These are phyloP conservation scores for Endoconidiophora laricicola DNA, from an alignment of 2,329 filamentous ascomycete genomes.

Conservation along the genomic window DNA sequence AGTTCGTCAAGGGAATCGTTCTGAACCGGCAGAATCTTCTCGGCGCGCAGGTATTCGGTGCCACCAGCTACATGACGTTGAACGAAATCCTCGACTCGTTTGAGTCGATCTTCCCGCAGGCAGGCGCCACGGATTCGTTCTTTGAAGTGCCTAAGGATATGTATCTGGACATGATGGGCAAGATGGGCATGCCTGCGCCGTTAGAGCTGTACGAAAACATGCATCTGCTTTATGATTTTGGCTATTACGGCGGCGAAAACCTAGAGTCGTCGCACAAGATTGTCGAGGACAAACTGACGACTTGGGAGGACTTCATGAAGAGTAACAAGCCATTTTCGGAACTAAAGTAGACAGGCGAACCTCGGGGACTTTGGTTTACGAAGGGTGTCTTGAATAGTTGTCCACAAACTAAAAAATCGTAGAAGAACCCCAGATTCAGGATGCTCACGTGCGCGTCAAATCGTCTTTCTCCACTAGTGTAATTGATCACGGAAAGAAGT, in stretches of 20 bases:
- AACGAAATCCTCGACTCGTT: slow-evolving; percentile 19
- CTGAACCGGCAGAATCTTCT: slow-evolving; percentile 15
- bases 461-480: too few relatives aligned
- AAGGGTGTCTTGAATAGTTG: too few relatives aligned
- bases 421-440: too few relatives aligned
- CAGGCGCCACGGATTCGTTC: slow-evolving; percentile 20
- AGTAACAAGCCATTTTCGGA: slow-evolving; percentile 4
- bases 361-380: not conserved
- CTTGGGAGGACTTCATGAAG: slow-evolving; percentile 24
- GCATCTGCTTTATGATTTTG: slow-evolving; percentile 25
- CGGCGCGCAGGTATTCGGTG: slow-evolving; percentile 22
- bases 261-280: slow-evolving; percentile 20
- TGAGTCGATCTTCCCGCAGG: slow-evolving; percentile 19
- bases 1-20: slow-evolving; percentile 20
- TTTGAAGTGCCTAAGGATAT: slow-evolving; percentile 20
- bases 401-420: too few relatives aligned
- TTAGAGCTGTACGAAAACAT: slow-evolving; percentile 28
- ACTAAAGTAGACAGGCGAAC: slow-evolving; percentile 5
- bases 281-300: slow-evolving; percentile 22
- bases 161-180: slow-evolving; percentile 22
- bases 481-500: too few relatives aligned
- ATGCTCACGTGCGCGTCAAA: too few relatives aligned
- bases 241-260: slow-evolving; percentile 24
- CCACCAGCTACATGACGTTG: slow-evolving; percentile 23
- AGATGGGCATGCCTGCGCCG: slow-evolving; percentile 14